Evolutionary conservation across 148 eudicot species (phyloP).

Genomic region (Heliosperma pusillum): DNA sequence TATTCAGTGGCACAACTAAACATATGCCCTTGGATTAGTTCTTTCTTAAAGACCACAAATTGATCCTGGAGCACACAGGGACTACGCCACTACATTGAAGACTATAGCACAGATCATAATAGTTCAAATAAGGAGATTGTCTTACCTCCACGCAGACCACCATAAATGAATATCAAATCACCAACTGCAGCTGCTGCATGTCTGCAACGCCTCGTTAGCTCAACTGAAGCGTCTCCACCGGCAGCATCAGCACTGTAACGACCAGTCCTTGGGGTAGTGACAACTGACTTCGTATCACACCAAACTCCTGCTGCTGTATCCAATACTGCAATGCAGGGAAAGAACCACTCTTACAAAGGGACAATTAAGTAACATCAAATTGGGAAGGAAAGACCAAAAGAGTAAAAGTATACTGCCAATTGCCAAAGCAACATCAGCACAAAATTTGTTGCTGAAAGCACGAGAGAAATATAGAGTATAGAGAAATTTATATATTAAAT

Average conservation of each 20-base stretch:
- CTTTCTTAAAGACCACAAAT: background rate
- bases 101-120: background rate
- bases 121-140: conserved; percentile 1
- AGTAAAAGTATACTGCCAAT: background rate
- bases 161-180: conserved; percentile 87
- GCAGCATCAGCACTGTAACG: conserved; percentile 98
- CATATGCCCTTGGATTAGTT: background rate
- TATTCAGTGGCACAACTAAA: background rate
- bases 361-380: background rate
- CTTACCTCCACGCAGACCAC: conserved; percentile 98
- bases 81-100: background rate
- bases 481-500: background rate
- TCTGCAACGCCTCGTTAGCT: conserved; percentile 93
- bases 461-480: background rate
- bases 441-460: background rate
- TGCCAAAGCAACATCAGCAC: background rate
- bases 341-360: background rate
- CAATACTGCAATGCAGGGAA: conserved; percentile 52
- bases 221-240: conserved; percentile 98
- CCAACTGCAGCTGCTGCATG: conserved; percentile 98
- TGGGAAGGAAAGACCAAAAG: background rate
- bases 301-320: conserved; percentile 99
- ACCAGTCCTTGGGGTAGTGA: conserved; percentile 92
- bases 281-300: conserved; percentile 97
- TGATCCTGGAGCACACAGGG: background rate